Evolutionary conservation across 306 rosid species (phyloP).

Genomic region (Castanea sativa): DNA sequence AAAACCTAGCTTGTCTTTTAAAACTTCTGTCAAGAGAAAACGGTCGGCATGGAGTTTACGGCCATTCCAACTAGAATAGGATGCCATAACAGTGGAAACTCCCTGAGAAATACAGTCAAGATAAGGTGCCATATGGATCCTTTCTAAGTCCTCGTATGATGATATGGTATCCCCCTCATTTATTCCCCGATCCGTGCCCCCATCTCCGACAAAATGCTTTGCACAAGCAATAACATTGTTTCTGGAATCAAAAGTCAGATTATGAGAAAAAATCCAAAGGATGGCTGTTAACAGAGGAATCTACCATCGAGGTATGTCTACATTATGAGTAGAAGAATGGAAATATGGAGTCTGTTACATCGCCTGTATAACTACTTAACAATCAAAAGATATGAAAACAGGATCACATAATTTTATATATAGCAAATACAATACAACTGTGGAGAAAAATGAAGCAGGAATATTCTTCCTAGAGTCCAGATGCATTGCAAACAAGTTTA

Average conservation of each 20-base stretch:
- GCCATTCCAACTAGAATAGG: constrained; percentile 89
- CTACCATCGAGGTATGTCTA: background rate
- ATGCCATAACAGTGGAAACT: constrained; percentile 86
- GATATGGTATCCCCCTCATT: constrained; percentile 74
- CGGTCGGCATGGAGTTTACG: constrained; percentile 55
- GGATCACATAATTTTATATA: background rate
- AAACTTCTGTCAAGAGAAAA: constrained; percentile 66
- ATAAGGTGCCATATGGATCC: constrained; percentile 83
- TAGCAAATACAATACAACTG: background rate
- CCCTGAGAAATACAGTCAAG: constrained; percentile 82
- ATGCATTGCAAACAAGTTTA: background rate
- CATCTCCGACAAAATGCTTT: constrained; percentile 96
- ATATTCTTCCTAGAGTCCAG: background rate
- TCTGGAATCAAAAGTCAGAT: constrained; percentile 45
- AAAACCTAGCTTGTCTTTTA: constrained; percentile 80
- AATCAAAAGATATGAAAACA: background rate
- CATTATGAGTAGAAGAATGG: background rate
- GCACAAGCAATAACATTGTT: constrained; percentile 86
- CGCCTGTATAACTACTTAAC: background rate
- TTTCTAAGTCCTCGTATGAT: constrained; percentile 74
- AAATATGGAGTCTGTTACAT: background rate
- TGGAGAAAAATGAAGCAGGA: background rate
- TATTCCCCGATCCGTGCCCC: constrained; percentile 75
- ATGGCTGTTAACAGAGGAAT: constrained; percentile 1
- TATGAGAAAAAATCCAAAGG: background rate